Conservation (phyloP, 2,329 filamentous ascomycete species). For the Graphiopsis chlorocephala region DNA sequence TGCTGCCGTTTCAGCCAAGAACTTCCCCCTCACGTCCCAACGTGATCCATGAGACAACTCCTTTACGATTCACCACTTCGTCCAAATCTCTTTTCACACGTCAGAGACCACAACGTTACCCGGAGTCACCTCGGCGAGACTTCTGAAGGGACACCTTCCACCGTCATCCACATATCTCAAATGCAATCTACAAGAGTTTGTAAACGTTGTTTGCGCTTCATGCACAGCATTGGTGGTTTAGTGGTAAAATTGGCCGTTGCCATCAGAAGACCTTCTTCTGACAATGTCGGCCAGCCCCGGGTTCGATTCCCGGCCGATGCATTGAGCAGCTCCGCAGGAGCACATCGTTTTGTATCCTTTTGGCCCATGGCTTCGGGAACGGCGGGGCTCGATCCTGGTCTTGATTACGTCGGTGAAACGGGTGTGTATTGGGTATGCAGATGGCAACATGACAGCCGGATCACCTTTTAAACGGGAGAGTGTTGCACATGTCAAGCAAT, state of each 20-base stretch:
- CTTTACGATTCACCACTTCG: neutral
- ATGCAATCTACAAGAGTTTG: neutral
- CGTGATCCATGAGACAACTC: neutral
- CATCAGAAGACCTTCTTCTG: neutral
- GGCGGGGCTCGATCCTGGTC: neutral
- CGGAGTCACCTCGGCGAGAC: neutral
- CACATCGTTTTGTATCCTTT: neutral
- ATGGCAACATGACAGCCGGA: neutral
- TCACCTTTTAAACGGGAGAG: too few relatives aligned
- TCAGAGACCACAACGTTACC: neutral
- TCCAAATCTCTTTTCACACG: neutral
- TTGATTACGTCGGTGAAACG: neutral
- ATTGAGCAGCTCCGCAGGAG: neutral
- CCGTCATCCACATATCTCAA: neutral
- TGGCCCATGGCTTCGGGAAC: neutral
- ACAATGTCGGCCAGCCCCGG: constrained; percentile 9
- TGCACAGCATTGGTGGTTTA: constrained; percentile 14
- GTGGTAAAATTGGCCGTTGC: constrained; percentile 9
- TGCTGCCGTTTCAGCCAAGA: neutral
- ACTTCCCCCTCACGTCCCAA: neutral
- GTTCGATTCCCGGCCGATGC: constrained; percentile 15
- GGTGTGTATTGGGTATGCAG: neutral
- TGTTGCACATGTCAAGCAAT: too few relatives aligned
- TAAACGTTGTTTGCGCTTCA: neutral
- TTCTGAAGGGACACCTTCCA: neutral